phyloP scores from a whole-genome alignment of 371 early-diverging fungal species.

The Funneliformis caledonium region DNA sequence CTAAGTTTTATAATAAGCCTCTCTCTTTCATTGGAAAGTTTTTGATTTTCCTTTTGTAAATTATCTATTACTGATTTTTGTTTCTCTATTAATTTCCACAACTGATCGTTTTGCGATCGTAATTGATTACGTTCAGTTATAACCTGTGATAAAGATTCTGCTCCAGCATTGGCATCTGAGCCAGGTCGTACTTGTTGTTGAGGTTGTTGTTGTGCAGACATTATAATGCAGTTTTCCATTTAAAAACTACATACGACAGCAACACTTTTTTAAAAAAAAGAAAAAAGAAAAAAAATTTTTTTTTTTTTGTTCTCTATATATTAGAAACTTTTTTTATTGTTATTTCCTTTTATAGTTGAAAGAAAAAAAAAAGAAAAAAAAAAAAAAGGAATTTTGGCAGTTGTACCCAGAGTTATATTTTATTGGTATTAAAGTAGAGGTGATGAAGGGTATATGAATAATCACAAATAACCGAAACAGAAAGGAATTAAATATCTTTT shows the following conservation, averaged over 20 bases:
- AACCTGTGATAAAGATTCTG: constrained; percentile 46
- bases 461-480: too few species aligned
- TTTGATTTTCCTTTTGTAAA: constrained; percentile 48
- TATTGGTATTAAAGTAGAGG: too few species aligned
- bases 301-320: too few species aligned
- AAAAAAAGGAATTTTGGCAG: too few species aligned
- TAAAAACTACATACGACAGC: background rate
- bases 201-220: constrained; percentile 2
- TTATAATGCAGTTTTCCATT: constrained; percentile 2
- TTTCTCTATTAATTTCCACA: constrained; percentile 90
- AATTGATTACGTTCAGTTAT: constrained; percentile 67
- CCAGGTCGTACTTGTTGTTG: background rate
- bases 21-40: constrained; percentile 30
- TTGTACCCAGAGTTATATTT: too few species aligned
- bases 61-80: constrained; percentile 84
- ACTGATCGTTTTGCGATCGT: constrained; percentile 79
- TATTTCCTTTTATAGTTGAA: too few species aligned
- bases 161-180: background rate
- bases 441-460: too few species aligned
- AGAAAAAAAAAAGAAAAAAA: too few species aligned
- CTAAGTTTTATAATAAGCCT: background rate
- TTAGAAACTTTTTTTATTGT: too few species aligned
- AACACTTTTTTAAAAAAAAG: background rate
- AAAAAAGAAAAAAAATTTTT: background rate
- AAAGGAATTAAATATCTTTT: too few species aligned